Base-by-base conservation (phyloP, 176 grass and related monocot genomes). In the Triticum turgidum region DNA sequence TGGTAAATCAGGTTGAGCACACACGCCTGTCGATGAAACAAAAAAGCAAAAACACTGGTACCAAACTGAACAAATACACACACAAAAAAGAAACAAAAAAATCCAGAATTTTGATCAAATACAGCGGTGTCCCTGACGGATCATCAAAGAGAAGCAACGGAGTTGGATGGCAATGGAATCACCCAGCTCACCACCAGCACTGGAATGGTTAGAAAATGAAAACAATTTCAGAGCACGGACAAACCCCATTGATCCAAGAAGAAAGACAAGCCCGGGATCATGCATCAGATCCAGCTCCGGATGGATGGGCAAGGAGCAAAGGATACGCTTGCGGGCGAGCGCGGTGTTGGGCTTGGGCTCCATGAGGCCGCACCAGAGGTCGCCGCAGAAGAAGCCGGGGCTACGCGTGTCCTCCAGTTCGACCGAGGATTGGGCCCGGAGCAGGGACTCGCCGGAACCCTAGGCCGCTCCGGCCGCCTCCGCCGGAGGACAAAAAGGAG, bases 311-410 rank as follows among this genome's bases (percentile, higher is more conserved):
- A 59, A 71, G 9, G 11, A 71, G 13, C 49, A 78, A 90, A 37
- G 85, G 91, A 93, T 97, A 97, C 95, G 74, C 65, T 95, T 95
- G 51, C 91, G 86, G 52, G 9, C 18, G 20, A 59, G 80, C 76
- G 88, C 92, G 83, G 79, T 77, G 4, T 52, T 56, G 15, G 56
- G 56, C 64, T 87, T 85, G 79, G 92, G 89, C 79, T 97, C 95
- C 95, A 97, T 97, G 80, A 95, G 76, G 68, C 87, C 91, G 82
- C 95, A 97, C 95, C 95, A 95, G 83, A 95, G 82, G 24, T 95
- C 95, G 63, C 95, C 92, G 82, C 91, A 95, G 80, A 93, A 95
- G 92, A 97, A 97, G 83, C 91, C 92, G 67, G 84, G 32, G 81
- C 76, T 74, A 59, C 83, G 61, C 89, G 79, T 82, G 83, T 88